Percentiles rank a stretch among this genome's conserved stretches.
Conservation (phyloP, 139 green algal genomes). For the Pycnococcus provasolii region DNA sequence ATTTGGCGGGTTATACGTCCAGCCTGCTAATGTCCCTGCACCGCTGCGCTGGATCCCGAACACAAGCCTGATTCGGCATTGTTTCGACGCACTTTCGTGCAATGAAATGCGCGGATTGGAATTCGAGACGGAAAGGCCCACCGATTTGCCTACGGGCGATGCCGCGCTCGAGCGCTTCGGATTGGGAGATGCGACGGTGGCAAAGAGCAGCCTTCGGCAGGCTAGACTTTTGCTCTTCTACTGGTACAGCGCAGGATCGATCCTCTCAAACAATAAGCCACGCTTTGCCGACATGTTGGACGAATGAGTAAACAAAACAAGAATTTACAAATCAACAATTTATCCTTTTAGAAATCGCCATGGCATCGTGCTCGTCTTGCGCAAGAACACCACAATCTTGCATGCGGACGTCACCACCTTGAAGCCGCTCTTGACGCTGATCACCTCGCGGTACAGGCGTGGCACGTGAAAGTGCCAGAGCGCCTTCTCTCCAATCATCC, state of each 20-base stretch:
- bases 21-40: slow-evolving; percentile 50
- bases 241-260: background rate
- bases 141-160: slow-evolving; percentile 24
- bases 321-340: too few relatives aligned
- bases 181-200: slow-evolving; percentile 41
- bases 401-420: too few relatives aligned
- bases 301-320: too few relatives aligned
- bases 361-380: too few relatives aligned
- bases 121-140: slow-evolving; percentile 41
- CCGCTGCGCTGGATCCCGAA: slow-evolving; percentile 62
- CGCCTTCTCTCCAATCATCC: too few relatives aligned
- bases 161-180: slow-evolving; percentile 56
- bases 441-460: too few relatives aligned
- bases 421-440: too few relatives aligned
- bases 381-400: too few relatives aligned
- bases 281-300: too few relatives aligned
- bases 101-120: slow-evolving; percentile 79
- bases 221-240: background rate
- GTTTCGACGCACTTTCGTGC: slow-evolving; percentile 52
- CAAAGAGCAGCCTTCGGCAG: background rate
- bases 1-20: slow-evolving; percentile 84
- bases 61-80: slow-evolving; percentile 72
- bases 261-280: background rate
- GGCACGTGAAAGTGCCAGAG: too few relatives aligned
- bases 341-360: too few relatives aligned